Evolutionary conservation across 495 filamentous ascomycete species (phyloP), one percentile per base, ranked within the genome.

Genomic region (Aspergillus bridgeri): DNA sequence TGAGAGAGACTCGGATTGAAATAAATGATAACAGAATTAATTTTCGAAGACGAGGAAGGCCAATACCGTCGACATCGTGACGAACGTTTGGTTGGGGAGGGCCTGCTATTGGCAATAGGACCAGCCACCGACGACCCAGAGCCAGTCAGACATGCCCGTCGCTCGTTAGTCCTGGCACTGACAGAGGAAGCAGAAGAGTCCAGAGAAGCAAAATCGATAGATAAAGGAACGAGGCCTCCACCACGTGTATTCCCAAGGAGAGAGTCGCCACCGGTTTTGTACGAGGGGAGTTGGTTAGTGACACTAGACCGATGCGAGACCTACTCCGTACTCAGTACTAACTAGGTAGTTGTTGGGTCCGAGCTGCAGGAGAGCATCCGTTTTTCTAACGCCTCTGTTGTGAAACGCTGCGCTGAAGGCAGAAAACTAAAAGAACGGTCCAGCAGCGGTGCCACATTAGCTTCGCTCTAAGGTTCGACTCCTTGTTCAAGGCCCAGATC

Each of bases 361-460:
- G 47, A 57, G 61, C 66, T 73, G 74, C 74, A 74, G 67, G 65
- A 73, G 60, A 60, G 66, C 71, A 70, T 50, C 71, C 71, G 72
- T 75, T 72, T 61, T 59, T 60, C 57, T 64, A 68, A 72, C 68
- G 64, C 64, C 69, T 66, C 69, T 75, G 73, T 53, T 33, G 74
- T 77, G 74, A 55, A 74, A 77, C 72, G 59, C 46, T 38, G 29
- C n/a, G 17, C 6, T 20, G 21, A 50, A 25, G 23, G 23, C 48
- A 50, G 48, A 50, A 54, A n/a, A n/a, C n/a, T n/a, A n/a, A n/a
- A 51, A 64, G 55, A 61, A 29, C 33, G 44, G 23, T 43, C n/a
- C 23, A 25, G 15, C 22, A 24, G 42, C 6, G 45, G 23, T 25
- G 38, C 56, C 54, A 59, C 44, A 44, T 54, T 19, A 29, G 21